Conservation (phyloP, 768 basidiomycete genomes). For the Panaeolus papilionaceus region DNA sequence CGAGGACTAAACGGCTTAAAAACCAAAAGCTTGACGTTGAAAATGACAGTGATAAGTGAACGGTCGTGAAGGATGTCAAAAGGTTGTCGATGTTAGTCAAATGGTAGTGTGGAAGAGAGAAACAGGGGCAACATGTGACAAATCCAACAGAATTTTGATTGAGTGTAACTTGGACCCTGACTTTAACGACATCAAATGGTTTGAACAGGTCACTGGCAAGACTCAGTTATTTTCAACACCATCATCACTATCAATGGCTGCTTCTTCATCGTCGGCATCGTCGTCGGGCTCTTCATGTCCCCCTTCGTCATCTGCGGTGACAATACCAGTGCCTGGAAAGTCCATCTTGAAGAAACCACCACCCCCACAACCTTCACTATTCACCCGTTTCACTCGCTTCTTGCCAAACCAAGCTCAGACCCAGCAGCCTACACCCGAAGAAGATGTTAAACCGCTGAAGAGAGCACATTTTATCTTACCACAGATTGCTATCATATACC, state of each 20-base stretch:
- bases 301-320: slow-evolving; percentile 82
- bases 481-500: slow-evolving; percentile 86
- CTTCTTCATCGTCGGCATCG: slow-evolving; percentile 43
- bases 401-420: slow-evolving; percentile 61
- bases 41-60: background rate
- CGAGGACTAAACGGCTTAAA: background rate
- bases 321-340: slow-evolving; percentile 80
- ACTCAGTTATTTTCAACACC: background rate
- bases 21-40: background rate
- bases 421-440: slow-evolving; percentile 41
- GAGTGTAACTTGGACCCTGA: slow-evolving; percentile 9
- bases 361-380: slow-evolving; percentile 68
- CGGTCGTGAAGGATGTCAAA: background rate
- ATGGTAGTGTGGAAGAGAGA: slow-evolving; percentile 5
- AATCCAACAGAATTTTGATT: background rate
- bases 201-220: slow-evolving; percentile 10
- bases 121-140: slow-evolving; percentile 14
- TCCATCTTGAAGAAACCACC: slow-evolving; percentile 83
- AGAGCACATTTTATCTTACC: slow-evolving; percentile 93
- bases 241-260: slow-evolving; percentile 31
- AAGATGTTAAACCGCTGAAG: slow-evolving; percentile 68
- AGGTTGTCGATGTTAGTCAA: background rate
- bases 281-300: slow-evolving; percentile 58
- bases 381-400: slow-evolving; percentile 77
- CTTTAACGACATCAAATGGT: slow-evolving; percentile 15